Evolutionary conservation across 225 moss, liverwort and hornwort species (phyloP), one percentile per base, ranked within the genome.

Genomic region (Pseudoscleropodium purum): DNA sequence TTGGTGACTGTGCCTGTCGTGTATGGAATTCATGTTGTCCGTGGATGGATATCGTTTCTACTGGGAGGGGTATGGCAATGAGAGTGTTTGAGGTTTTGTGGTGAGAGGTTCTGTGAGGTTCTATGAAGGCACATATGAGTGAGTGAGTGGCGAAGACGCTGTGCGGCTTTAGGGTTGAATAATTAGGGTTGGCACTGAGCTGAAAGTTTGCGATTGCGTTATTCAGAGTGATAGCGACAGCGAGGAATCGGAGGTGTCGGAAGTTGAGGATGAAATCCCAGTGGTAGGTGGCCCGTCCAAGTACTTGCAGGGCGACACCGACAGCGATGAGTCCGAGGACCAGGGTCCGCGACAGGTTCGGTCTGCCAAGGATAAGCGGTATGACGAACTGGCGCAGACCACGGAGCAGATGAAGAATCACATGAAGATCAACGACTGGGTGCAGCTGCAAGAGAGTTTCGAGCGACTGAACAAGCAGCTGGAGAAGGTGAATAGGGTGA

Each of bases 371-470:
- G 97, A 99, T 59, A 97, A 96, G 89, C 94, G 97, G 70, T 97
- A 91, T 61, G 96, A 96, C 89, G 97, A 99, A 85, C 95, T 99
- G 96, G 93, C 96, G 87, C 92, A 95, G 90, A 99, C 96, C 49
- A 95, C 96, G 51, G 95, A 95, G 88, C 96, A 99, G 93, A 98
- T 98, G 95, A 96, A 96, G 89, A 98, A 98, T 57, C 39, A 95
- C 62, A 96, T 98, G 94, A 99, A 99, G 90, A 99, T 99, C 66
- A 97, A 99, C 89, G 97, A 97, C 54, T 99, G 97, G 98, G 98
- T 99, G 68, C 96, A 97, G 91, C 90, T 99, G 63, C 97, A 99
- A 88, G 98, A 99, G 90, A 96, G 97, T 83, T 97, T 99, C 73
- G 98, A 98, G 89, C 94, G 96, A 92, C 91, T 98, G 65, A 98